Conservation (phyloP, 495 filamentous ascomycete genomes). For the Immersiella caudata region DNA sequence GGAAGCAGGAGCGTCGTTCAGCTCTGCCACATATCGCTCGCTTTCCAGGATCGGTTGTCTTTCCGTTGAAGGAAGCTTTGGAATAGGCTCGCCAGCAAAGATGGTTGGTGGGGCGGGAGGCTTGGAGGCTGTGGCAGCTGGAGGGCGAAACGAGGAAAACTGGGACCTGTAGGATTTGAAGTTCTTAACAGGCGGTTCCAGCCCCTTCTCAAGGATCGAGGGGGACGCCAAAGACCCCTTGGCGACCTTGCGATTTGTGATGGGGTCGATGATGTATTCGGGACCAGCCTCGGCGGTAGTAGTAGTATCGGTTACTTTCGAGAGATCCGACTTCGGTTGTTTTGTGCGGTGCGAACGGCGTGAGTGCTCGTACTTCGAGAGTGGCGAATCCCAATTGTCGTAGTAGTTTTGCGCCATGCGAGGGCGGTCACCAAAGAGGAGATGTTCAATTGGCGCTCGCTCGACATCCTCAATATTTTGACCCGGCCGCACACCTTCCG, state of each 20-base stretch:
- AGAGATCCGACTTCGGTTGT: neutral
- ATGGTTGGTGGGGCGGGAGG: conserved; percentile 3
- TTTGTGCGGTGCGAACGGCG: neutral
- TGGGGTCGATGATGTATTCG: conserved; percentile 61
- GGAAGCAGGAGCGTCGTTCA: conserved; percentile 10
- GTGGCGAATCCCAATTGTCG: neutral
- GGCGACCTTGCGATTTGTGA: conserved; percentile 60
- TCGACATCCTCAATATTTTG: conserved; percentile 45
- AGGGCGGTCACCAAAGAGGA: conserved; percentile 33
- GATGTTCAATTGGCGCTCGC: conserved; percentile 36
- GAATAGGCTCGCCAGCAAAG: conserved; percentile 23
- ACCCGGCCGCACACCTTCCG: conserved; percentile 38
- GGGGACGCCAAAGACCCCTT: conserved; percentile 20
- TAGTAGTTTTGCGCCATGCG: neutral
- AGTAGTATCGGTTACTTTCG: neutral
- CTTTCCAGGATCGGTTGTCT: conserved; percentile 28
- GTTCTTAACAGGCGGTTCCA: conserved; percentile 37
- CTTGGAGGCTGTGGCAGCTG: conserved; percentile 20
- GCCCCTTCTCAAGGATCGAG: conserved; percentile 17
- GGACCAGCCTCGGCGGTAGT: neutral
- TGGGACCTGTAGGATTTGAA: conserved; percentile 47
- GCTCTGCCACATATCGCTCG: conserved; percentile 37
- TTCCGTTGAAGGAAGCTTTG: conserved; percentile 27
- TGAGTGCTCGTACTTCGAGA: neutral
- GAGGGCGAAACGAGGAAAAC: conserved; percentile 33